Evolutionary conservation across 2,329 filamentous ascomycete genomes (phyloP), one percentile per base, ranked within the genome.

Genomic region (Colletotrichum incanum): DNA sequence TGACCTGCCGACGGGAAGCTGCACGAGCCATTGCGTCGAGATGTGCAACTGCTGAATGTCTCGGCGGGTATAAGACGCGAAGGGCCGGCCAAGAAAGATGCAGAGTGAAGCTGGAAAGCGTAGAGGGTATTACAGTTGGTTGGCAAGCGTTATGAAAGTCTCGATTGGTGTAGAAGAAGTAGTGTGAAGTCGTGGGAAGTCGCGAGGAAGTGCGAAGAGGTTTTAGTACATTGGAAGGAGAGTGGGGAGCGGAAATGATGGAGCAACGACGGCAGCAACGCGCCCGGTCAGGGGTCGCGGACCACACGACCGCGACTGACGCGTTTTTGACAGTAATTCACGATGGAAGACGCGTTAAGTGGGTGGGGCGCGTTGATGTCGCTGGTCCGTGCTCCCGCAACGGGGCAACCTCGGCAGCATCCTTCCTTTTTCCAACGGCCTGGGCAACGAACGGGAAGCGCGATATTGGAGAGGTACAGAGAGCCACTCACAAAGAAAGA

Each of bases 11-110:
- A 43, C 72, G 72, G 37, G 72, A 45, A 69, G 65, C 72, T 50
- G 68, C 62, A 52, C 72, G 68, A 61, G 73, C 72, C 73, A 74
- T 74, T 41, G 73, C 66, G 73, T 69, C 28, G 55, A 52, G 66
- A 62, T 45, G 56, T 37, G 58, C 43, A 56, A 43, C 41, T 50
- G 66, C 65, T 23, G 3, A 23, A 26, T 12, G 50, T 49, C 41
- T 62, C 18, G 45, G 50, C 37, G 23, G 47, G 23, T 49, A n/a
- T 14, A 50, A 12, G 43, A 62, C 14, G 45, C 11, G 34, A 47
- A 49, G n/a, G 45, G 16, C 23, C 45, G 34, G 45, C 37, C 45
- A n/a, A 50, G 45, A 34, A 23, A 34, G n/a, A 8, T 18, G 37
- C 26, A 37, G 14, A 31, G 37, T 20, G 5, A 34, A 45, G 54